Percentiles rank a stretch among this genome's conserved stretches.
These are phyloP conservation scores for Ramularia collo-cygni DNA, from an alignment of 2,329 filamentous ascomycete genomes.

Conservation along the genomic window DNA sequence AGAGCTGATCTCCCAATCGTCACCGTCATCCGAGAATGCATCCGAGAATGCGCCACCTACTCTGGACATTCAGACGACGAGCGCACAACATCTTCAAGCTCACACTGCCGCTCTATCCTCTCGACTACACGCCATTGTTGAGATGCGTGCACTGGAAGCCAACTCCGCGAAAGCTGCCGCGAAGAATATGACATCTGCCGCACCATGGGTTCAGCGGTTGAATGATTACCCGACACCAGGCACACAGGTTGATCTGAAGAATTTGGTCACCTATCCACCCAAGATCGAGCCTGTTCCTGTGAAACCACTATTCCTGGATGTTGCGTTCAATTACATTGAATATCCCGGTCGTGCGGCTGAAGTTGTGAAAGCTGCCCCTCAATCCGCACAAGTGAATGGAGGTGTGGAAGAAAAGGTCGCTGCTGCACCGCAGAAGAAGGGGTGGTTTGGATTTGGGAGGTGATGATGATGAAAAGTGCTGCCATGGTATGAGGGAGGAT, in stretches of 20 bases:
- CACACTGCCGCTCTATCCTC: conserved; percentile 66
- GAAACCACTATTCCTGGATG: conserved; percentile 92
- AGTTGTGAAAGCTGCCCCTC: conserved; percentile 20
- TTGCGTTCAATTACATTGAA: conserved; percentile 95
- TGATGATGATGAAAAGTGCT: conserved; percentile 50
- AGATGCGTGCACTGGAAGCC: conserved; percentile 60
- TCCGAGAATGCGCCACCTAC: conserved; percentile 49
- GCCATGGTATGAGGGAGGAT: too few species aligned
- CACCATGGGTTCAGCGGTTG: conserved; percentile 67
- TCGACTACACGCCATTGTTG: conserved; percentile 77
- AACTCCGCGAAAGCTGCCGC: conserved; percentile 44
- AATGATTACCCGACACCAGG: conserved; percentile 65
- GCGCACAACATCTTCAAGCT: conserved; percentile 52
- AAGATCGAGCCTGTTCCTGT: conserved; percentile 76
- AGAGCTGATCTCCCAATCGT: conserved; percentile 44
- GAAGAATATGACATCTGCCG: conserved; percentile 37
- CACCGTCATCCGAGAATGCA: conserved; percentile 2
- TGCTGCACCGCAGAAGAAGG: conserved; percentile 42
- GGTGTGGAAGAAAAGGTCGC: conserved; percentile 16
- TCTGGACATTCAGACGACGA: conserved; percentile 57
- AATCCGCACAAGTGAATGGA: conserved; percentile 16
- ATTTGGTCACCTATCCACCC: conserved; percentile 82
- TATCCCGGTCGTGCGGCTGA: conserved; percentile 60
- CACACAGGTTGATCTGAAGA: conserved; percentile 59
- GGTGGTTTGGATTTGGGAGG: conserved; percentile 47